Base-by-base conservation (phyloP, 371 early-diverging fungal genomes). In the Actinomortierella wolfii region DNA sequence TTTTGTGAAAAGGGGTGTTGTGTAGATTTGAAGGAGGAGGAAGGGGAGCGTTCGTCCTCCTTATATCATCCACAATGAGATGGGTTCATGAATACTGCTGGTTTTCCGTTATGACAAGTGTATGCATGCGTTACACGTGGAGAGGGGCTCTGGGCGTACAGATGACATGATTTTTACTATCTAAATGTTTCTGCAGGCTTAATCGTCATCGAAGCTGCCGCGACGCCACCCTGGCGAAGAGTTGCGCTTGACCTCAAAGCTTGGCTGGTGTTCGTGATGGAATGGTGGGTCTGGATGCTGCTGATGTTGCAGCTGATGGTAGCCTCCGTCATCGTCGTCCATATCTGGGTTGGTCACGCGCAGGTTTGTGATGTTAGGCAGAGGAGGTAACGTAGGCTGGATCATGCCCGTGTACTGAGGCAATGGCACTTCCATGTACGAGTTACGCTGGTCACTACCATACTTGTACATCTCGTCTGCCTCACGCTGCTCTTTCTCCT, bases 201-300 rank as follows among this genome's bases (percentile, higher is more conserved):
- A 70, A 50, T 70, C 70, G 40, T 70, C 70, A 39, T 64, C 70
- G 51, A 70, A 70, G 51, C 70, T 70, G 29, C 70, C 70, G 29
- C 70, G 70, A 34, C 70, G 64, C 70, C 70, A 70, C 57, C 70
- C 70, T 51, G 70, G 61, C 26, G 70, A 57, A 0, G 59, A 44
- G 17, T 53, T 42, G 6, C 60, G 49, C 18, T 54, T 26, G 3
- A 46, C 60, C n/a, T 70, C 59, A 51, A 70, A 70, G 24, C 49
- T 48, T 7, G 49, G 49, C 21, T 17, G 21, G 17, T 11, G 24
- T 26, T 48, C n/a, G n/a, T n/a, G n/a, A n/a, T n/a, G n/a, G n/a
- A n/a, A n/a, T n/a, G n/a, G n/a, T n/a, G n/a, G n/a, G n/a, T n/a
- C n/a, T n/a, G n/a, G n/a, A n/a, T n/a, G n/a, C n/a, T n/a, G n/a